Conservation (phyloP, 2,329 filamentous ascomycete species). For the Dothideomycetes sp. region DNA sequence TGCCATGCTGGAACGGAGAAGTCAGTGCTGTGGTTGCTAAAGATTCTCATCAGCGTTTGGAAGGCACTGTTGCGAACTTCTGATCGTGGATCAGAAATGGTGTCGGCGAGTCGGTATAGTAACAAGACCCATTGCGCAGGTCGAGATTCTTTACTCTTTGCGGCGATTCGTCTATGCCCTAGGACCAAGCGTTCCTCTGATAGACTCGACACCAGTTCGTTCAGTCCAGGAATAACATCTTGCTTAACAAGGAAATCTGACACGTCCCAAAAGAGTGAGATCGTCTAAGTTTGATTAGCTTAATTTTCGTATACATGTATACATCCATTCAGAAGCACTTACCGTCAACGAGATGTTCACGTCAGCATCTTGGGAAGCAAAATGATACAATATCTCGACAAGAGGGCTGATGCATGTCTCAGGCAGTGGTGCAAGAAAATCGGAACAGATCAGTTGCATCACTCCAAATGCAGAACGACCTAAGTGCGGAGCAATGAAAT, state of each 20-base stretch:
- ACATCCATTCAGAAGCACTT: slow-evolving; percentile 28
- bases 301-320: not conserved
- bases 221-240: slow-evolving; percentile 32
- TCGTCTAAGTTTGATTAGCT: slow-evolving; percentile 47
- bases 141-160: slow-evolving; percentile 40
- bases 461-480: slow-evolving; percentile 83
- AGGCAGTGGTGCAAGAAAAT: slow-evolving; percentile 70
- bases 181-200: slow-evolving; percentile 31
- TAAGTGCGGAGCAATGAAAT: slow-evolving; percentile 57
- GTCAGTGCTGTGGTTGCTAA: slow-evolving; percentile 81
- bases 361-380: slow-evolving; percentile 82
- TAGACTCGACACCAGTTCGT: slow-evolving; percentile 22
- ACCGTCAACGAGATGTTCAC: slow-evolving; percentile 91
- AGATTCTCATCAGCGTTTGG: slow-evolving; percentile 82
- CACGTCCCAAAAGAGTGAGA: slow-evolving; percentile 92
- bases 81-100: slow-evolving; percentile 61
- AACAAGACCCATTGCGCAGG: slow-evolving; percentile 72
- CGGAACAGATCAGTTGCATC: slow-evolving; percentile 84
- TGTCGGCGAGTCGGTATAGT: slow-evolving; percentile 59
- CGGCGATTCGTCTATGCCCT: slow-evolving; percentile 4
- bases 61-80: slow-evolving; percentile 81
- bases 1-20: slow-evolving; percentile 73
- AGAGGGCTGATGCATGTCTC: slow-evolving; percentile 66
- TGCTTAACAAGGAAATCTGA: slow-evolving; percentile 68
- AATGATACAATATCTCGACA: slow-evolving; percentile 79